A percentile compares a stretch with the other conserved stretches of the same genome.
Conservation (phyloP, 2,329 filamentous ascomycete species). For the Myriosclerotinia curreyana region DNA sequence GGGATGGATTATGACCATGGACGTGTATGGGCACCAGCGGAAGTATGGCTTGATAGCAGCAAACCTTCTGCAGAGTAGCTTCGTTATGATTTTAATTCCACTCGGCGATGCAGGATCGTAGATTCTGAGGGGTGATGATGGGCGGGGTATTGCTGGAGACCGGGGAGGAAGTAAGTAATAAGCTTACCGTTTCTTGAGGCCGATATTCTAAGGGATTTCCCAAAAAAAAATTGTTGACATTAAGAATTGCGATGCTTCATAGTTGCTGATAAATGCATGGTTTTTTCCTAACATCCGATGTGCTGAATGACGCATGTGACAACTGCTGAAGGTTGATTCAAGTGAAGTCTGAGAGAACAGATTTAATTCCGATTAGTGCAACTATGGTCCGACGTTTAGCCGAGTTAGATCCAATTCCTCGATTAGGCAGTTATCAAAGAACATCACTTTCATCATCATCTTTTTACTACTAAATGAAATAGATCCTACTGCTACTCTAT, state of each 20-base stretch:
- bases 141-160: background rate
- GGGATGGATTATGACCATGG: slow-evolving; percentile 27
- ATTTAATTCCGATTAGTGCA: background rate
- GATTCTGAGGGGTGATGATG: background rate
- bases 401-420: background rate
- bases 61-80: background rate
- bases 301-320: background rate
- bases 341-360: background rate
- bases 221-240: slow-evolving; percentile 1
- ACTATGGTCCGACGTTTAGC: background rate
- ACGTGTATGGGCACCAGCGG: slow-evolving; percentile 26
- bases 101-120: background rate
- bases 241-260: background rate
- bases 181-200: background rate
- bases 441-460: no score
- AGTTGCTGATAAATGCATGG: background rate
- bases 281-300: background rate
- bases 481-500: no score
- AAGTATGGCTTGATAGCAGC: slow-evolving; percentile 32
- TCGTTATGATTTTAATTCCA: background rate
- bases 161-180: background rate
- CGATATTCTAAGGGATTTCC: background rate
- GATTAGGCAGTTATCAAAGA: no score
- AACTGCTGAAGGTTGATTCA: background rate
- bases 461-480: no score